Conservation (phyloP, 1,139 yeast species). For the Pichia sp. region DNA sequence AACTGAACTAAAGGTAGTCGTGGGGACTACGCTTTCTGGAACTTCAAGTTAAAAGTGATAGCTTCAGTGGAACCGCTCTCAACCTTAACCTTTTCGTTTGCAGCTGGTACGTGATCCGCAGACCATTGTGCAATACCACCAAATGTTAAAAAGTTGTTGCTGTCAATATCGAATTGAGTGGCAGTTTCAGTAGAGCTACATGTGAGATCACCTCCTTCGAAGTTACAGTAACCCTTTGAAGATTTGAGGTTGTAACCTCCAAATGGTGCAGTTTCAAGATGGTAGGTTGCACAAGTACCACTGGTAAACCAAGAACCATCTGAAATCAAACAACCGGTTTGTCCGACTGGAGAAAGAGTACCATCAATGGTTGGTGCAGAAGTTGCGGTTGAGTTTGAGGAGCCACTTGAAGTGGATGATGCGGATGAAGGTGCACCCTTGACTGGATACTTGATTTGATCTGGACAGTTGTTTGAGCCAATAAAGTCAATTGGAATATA, state of each 20-base stretch:
- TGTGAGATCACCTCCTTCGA: slow-evolving; percentile 30
- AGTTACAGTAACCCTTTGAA: slow-evolving; percentile 66
- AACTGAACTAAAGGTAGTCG: too few relatives aligned
- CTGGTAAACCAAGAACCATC: slow-evolving; percentile 75
- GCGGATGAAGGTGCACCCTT: slow-evolving; percentile 53
- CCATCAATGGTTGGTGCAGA: slow-evolving; percentile 28
- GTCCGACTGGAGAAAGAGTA: slow-evolving; percentile 42
- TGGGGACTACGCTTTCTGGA: background rate
- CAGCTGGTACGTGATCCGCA: background rate
- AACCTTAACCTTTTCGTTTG: slow-evolving; percentile 1
- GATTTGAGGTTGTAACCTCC: slow-evolving; percentile 59
- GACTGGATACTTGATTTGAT: slow-evolving; percentile 56
- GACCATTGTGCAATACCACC: background rate
- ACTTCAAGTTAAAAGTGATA: background rate
- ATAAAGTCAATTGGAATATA: slow-evolving; percentile 60
- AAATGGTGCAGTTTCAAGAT: slow-evolving; percentile 37
- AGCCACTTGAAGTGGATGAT: slow-evolving; percentile 30
- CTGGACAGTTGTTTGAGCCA: slow-evolving; percentile 53
- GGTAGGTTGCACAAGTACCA: slow-evolving; percentile 81
- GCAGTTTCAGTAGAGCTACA: slow-evolving; percentile 26
- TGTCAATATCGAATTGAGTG: background rate
- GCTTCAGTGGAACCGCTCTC: background rate
- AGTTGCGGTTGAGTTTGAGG: slow-evolving; percentile 26
- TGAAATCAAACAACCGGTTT: slow-evolving; percentile 70
- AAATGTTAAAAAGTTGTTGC: background rate